These are phyloP conservation scores for Monilinia aucupariae DNA, from an alignment of 2,329 filamentous ascomycete genomes.

Conservation along the genomic window DNA sequence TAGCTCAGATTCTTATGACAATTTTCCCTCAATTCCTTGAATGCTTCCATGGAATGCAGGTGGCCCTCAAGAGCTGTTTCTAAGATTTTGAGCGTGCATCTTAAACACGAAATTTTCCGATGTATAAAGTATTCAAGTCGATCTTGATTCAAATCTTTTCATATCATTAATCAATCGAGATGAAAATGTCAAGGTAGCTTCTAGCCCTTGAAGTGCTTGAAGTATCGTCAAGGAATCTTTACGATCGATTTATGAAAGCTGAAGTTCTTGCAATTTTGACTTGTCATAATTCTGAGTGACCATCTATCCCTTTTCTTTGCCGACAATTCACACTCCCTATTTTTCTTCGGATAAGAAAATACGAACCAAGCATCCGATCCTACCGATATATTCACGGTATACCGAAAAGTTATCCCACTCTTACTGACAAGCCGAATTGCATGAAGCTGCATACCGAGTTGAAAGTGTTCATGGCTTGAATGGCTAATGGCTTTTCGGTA, in stretches of 20 bases:
- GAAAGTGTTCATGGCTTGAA: not conserved
- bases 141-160: not conserved
- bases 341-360: not conserved
- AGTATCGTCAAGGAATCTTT: not conserved
- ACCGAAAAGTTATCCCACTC: not conserved
- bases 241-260: not conserved
- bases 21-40: not conserved
- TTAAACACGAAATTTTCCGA: not conserved
- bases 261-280: not conserved
- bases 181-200: not conserved
- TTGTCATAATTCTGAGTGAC: not conserved
- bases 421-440: not conserved
- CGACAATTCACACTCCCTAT: not conserved
- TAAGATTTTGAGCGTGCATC: slow-evolving; percentile 2
- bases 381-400: not conserved
- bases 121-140: not conserved
- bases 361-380: not conserved
- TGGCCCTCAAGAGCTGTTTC: not conserved
- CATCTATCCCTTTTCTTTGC: not conserved
- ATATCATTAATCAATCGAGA: not conserved
- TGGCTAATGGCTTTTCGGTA: not conserved
- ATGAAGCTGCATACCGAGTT: not conserved
- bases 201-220: not conserved
- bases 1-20: slow-evolving; percentile 1
- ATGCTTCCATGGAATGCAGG: not conserved